A percentile compares a stretch with the other conserved stretches of the same genome.
phyloP scores from a whole-genome alignment of 2,329 filamentous ascomycete genomes.

The Alternaria brassicae region DNA sequence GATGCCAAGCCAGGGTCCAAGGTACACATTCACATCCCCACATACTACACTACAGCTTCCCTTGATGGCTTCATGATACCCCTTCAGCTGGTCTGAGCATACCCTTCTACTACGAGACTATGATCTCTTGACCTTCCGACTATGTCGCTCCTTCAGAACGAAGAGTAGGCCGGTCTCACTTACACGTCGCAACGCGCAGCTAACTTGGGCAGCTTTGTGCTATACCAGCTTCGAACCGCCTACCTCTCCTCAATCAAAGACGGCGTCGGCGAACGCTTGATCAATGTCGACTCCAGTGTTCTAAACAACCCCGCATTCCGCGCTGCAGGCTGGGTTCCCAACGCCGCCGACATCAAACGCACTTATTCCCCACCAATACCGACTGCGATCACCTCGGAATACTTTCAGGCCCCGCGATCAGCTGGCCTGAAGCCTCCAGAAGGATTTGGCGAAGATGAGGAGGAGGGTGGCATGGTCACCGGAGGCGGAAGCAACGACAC shows the following conservation, averaged over 20 bases:
- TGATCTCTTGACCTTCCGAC: conserved; percentile 22
- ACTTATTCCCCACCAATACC: conserved; percentile 88
- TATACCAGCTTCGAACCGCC: conserved; percentile 80
- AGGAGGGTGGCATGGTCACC: conserved; percentile 73
- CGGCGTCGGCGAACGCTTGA: conserved; percentile 82
- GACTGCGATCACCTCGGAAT: conserved; percentile 80
- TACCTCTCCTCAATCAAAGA: conserved; percentile 83
- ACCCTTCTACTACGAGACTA: conserved; percentile 21
- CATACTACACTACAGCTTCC: conserved; percentile 8
- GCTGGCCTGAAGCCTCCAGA: conserved; percentile 60
- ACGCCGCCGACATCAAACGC: conserved; percentile 77
- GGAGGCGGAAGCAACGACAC: conserved; percentile 71
- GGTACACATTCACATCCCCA: conserved; percentile 17
- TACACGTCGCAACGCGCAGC: conserved; percentile 16
- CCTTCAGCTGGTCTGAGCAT: conserved; percentile 46
- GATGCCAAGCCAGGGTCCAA: conserved; percentile 32
- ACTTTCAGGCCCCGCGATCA: conserved; percentile 75
- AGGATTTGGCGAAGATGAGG: conserved; percentile 73
- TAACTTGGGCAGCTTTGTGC: conserved; percentile 68
- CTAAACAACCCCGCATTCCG: conserved; percentile 83
- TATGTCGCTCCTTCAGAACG: conserved; percentile 56
- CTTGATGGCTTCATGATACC: conserved; percentile 20
- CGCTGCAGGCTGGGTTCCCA: conserved; percentile 79
- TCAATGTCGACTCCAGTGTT: conserved; percentile 80
- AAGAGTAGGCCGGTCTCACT: conserved; percentile 48